A percentile compares a stretch with the other conserved stretches of the same genome.
Conservation (phyloP, 805 yeast species). For the Pichia nanzhaoensis region DNA sequence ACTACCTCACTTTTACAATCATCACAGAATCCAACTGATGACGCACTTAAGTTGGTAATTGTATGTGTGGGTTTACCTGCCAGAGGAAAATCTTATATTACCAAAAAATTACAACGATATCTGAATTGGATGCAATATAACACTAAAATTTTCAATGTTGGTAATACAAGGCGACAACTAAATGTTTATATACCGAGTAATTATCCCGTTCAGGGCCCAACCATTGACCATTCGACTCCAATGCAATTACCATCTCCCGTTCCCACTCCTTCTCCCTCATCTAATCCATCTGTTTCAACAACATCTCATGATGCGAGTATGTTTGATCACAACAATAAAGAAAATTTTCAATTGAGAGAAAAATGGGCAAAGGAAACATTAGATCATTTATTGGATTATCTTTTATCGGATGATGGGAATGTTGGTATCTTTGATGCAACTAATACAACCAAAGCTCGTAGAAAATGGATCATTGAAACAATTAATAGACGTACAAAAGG, state of each 20-base stretch:
- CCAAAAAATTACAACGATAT: constrained; percentile 56
- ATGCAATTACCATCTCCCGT: neutral
- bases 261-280: neutral
- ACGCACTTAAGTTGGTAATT: constrained; percentile 46
- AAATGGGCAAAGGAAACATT: constrained; percentile 47
- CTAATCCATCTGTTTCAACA: neutral
- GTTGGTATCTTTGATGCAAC: constrained; percentile 59
- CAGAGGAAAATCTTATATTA: constrained; percentile 66
- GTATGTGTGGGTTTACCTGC: constrained; percentile 77
- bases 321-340: constrained; percentile 38
- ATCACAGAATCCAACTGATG: constrained; percentile 6
- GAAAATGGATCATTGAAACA: constrained; percentile 35
- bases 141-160: constrained; percentile 67
- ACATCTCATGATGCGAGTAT: constrained; percentile 32
- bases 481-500: constrained; percentile 30
- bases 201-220: constrained; percentile 32
- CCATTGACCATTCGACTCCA: constrained; percentile 11
- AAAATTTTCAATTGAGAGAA: constrained; percentile 40
- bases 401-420: constrained; percentile 37
- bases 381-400: constrained; percentile 37
- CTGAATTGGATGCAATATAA: constrained; percentile 55
- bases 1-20: neutral
- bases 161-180: constrained; percentile 59
- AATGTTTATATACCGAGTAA: constrained; percentile 35
- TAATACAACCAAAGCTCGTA: constrained; percentile 43